Evolutionary conservation across 306 rosid genomes (phyloP).

Genomic region (Casuarina glauca): DNA sequence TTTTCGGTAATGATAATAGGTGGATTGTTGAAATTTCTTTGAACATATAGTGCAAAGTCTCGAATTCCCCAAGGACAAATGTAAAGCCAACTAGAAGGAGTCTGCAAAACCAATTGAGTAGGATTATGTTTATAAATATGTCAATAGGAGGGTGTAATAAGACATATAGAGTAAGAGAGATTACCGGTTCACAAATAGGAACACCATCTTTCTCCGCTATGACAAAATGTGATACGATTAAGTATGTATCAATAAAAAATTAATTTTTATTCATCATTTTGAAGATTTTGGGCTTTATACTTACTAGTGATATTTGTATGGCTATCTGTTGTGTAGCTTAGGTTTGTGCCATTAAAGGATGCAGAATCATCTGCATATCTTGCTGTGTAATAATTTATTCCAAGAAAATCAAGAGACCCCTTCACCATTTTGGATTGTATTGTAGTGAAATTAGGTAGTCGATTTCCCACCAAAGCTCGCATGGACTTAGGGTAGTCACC

Average conservation of each 20-base stretch:
- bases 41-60: conserved; percentile 29
- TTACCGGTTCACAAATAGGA: conserved; percentile 32
- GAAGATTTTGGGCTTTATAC: conserved; percentile 1
- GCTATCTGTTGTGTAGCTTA: conserved; percentile 32
- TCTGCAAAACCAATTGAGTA: conserved; percentile 33
- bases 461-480: conserved; percentile 41
- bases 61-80: conserved; percentile 53
- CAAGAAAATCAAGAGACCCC: conserved; percentile 62
- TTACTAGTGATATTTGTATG: conserved; percentile 37
- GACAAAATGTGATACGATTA: background rate
- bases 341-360: conserved; percentile 21
- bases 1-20: conserved; percentile 54
- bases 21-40: conserved; percentile 41
- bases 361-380: conserved; percentile 37
- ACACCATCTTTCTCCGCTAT: conserved; percentile 24
- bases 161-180: too few relatives aligned
- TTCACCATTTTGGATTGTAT: conserved; percentile 29
- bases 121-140: background rate
- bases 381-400: conserved; percentile 60
- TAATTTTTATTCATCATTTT: too few relatives aligned
- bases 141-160: too few relatives aligned
- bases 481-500: conserved; percentile 59
- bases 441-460: conserved; percentile 57
- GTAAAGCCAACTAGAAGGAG: conserved; percentile 47
- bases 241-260: too few relatives aligned